Percentiles rank a stretch among this genome's conserved stretches.
Evolutionary conservation across 1,139 yeast species (phyloP).

Genomic region (Taphrina communis): DNA sequence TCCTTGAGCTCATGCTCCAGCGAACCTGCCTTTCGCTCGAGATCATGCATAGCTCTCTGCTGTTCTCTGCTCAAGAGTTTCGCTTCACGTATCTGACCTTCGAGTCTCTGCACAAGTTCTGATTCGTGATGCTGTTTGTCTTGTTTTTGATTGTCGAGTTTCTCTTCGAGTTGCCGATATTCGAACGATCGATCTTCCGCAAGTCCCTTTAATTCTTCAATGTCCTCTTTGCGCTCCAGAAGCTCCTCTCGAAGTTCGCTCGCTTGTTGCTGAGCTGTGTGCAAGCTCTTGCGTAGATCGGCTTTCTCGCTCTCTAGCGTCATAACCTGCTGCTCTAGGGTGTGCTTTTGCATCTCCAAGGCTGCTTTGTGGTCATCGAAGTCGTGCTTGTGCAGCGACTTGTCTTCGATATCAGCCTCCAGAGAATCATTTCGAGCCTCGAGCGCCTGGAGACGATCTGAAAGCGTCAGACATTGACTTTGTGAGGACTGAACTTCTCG

Average conservation of each 20-base stretch:
- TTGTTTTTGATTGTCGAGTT: constrained; percentile 7
- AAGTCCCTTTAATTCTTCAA: constrained; percentile 42
- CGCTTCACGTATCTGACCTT: constrained; percentile 43
- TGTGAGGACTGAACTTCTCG: constrained; percentile 22
- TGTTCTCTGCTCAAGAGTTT: constrained; percentile 40
- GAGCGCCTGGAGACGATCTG: constrained; percentile 18
- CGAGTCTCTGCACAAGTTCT: constrained; percentile 18
- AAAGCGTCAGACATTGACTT: constrained; percentile 11
- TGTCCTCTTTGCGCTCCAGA: constrained; percentile 48
- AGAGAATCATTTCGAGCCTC: constrained; percentile 37
- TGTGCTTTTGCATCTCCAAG: constrained; percentile 2
- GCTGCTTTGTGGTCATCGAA: constrained; percentile 15
- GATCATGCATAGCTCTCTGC: constrained; percentile 44
- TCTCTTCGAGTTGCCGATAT: constrained; percentile 24
- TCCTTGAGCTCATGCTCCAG: constrained; percentile 43
- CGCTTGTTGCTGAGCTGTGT: constrained; percentile 64
- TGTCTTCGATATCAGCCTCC: constrained; percentile 26
- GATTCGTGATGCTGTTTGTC: neutral
- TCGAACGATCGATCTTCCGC: constrained; percentile 38
- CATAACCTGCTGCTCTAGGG: constrained; percentile 10
- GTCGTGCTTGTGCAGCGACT: constrained; percentile 16
- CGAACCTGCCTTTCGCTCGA: constrained; percentile 42
- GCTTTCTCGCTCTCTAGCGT: neutral
- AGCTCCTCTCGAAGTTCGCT: constrained; percentile 67
- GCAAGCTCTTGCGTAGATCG: neutral